These are phyloP conservation scores for Moesziomyces sp. DNA, from an alignment of 1,284 basidiomycete genomes.

Conservation along the genomic window DNA sequence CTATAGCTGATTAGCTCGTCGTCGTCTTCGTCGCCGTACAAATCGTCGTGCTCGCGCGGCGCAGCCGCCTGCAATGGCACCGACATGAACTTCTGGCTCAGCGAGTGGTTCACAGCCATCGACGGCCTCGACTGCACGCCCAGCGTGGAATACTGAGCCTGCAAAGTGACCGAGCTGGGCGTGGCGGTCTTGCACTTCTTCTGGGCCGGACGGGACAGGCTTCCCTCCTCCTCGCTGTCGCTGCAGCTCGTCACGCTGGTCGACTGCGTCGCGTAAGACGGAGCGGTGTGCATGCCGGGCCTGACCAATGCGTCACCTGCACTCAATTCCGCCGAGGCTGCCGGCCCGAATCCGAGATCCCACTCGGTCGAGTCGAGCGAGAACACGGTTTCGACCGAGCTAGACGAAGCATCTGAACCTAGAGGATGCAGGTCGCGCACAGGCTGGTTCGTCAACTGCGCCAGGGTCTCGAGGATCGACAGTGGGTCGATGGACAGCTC, in stretches of 20 bases:
- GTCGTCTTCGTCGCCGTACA: constrained; percentile 31
- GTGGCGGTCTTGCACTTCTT: constrained; percentile 6
- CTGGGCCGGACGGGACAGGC: not conserved
- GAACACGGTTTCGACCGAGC: constrained; percentile 20
- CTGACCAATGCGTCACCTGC: not conserved
- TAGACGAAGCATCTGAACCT: constrained; percentile 9
- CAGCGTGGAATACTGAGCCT: not conserved
- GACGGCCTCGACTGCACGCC: not conserved
- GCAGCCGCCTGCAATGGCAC: constrained; percentile 10
- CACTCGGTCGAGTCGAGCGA: constrained; percentile 22
- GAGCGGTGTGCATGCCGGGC: not conserved
- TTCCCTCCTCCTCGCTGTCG: constrained; percentile 8
- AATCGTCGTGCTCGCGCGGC: constrained; percentile 13
- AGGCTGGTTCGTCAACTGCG: constrained; percentile 11
- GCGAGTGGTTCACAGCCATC: too few relatives aligned
- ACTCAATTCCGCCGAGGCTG: not conserved
- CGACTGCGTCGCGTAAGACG: not conserved
- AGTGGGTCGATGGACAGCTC: constrained; percentile 4
- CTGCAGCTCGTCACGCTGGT: constrained; percentile 13
- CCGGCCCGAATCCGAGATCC: not conserved
- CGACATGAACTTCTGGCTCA: constrained; percentile 1
- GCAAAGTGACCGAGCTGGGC: too few relatives aligned
- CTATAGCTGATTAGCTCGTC: constrained; percentile 27
- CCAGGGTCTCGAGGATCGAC: constrained; percentile 10
- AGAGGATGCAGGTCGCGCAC: constrained; percentile 1